Percentiles rank a stretch among this genome's conserved stretches.
phyloP scores from a whole-genome alignment of 2,329 filamentous ascomycete genomes.

The Cytospora leucostoma region DNA sequence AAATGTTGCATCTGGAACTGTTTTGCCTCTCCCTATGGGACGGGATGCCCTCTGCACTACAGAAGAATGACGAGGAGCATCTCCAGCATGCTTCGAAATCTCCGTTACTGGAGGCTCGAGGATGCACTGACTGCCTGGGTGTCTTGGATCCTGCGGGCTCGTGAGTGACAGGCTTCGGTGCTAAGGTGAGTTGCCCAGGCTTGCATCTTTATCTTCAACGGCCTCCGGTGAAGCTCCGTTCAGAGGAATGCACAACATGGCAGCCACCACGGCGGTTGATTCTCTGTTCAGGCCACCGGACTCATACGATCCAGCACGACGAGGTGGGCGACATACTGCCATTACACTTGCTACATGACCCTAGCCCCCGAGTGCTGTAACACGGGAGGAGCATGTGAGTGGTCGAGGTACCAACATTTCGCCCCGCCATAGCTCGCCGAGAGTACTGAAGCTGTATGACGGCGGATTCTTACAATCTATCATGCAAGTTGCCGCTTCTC shows the following conservation, averaged over 20 bases:
- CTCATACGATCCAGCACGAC: background rate
- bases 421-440: background rate
- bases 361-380: background rate
- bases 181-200: background rate
- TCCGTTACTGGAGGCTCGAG: background rate
- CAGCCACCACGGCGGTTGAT: background rate
- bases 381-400: background rate
- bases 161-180: background rate
- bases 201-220: background rate
- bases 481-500: background rate
- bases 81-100: background rate
- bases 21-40: conserved; percentile 13
- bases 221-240: background rate
- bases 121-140: background rate
- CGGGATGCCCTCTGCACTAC: conserved; percentile 7
- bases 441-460: background rate
- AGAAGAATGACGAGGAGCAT: conserved; percentile 1
- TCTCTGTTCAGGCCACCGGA: background rate
- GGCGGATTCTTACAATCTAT: background rate
- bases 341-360: background rate
- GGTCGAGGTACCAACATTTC: background rate
- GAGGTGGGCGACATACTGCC: background rate
- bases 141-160: conserved; percentile 18
- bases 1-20: conserved; percentile 14
- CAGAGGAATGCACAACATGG: background rate